These are phyloP conservation scores for Trichaptum fuscoviolaceum DNA, from an alignment of 768 basidiomycete genomes.

Conservation along the genomic window DNA sequence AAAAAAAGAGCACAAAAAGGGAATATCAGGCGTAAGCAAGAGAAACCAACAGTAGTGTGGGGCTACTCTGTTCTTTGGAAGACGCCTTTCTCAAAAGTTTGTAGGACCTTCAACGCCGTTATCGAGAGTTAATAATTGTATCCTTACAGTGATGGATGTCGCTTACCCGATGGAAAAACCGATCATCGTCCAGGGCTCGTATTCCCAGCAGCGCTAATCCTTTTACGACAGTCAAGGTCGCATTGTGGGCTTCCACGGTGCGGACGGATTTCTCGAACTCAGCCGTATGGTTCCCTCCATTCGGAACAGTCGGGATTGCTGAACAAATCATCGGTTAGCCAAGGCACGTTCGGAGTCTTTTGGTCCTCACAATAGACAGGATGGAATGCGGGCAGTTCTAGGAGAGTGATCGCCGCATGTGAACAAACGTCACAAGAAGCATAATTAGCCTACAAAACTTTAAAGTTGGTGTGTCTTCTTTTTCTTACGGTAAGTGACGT, in stretches of 20 bases:
- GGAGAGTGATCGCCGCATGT: constrained; percentile 6
- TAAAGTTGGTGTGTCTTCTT: constrained; percentile 58
- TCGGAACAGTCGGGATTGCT: constrained; percentile 71
- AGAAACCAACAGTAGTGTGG: no score
- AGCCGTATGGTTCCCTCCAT: constrained; percentile 76
- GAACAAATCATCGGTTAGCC: constrained; percentile 2
- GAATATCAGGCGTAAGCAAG: no score
- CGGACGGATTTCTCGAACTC: constrained; percentile 63
- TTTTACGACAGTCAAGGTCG: constrained; percentile 62
- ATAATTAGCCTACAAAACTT: constrained; percentile 26
- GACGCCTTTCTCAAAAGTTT: background rate
- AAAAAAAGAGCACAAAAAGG: no score
- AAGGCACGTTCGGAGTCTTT: background rate
- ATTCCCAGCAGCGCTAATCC: constrained; percentile 68
- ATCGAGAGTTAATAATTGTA: background rate
- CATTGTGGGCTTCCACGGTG: constrained; percentile 56
- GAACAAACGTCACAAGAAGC: background rate
- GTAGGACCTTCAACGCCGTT: background rate
- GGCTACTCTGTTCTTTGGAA: background rate
- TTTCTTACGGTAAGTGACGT: constrained; percentile 64
- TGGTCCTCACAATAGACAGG: background rate
- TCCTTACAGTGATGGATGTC: background rate
- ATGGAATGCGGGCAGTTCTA: background rate
- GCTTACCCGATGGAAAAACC: constrained; percentile 52
- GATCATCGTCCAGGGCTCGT: constrained; percentile 62